Evolutionary conservation across 805 yeast genomes (phyloP).

Genomic region (Priceomyces melissophilus): DNA sequence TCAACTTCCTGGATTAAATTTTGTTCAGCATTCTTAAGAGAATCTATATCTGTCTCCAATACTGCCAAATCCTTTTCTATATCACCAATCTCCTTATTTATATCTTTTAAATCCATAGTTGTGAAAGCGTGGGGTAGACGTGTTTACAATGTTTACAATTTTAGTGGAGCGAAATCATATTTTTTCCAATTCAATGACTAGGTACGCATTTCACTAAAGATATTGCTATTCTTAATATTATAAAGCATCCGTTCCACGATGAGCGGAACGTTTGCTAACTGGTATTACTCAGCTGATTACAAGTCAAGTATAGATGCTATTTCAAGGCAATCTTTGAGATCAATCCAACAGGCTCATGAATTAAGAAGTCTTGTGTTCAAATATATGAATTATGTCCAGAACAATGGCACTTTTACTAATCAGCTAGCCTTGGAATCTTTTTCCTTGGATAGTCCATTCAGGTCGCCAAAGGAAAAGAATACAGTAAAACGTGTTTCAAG

Average conservation of each 20-base stretch:
- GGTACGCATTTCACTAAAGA: not conserved
- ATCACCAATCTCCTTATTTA: conserved; percentile 13
- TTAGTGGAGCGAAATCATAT: not conserved
- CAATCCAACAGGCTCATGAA: conserved; percentile 39
- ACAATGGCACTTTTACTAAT: conserved; percentile 31
- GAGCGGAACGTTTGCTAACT: conserved; percentile 25
- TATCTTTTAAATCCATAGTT: conserved; percentile 5
- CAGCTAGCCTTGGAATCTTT: conserved; percentile 22
- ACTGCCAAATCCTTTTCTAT: conserved; percentile 17
- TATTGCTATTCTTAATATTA: not conserved
- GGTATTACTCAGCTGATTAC: conserved; percentile 43
- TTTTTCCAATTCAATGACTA: not conserved
- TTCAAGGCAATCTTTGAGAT: conserved; percentile 25
- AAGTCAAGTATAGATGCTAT: conserved; percentile 32
- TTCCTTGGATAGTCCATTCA: conserved; percentile 20
- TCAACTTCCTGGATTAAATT: conserved; percentile 9
- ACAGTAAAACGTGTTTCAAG: conserved; percentile 2
- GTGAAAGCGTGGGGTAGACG: no score
- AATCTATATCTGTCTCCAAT: conserved; percentile 15
- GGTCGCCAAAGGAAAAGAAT: conserved; percentile 7
- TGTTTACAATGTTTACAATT: not conserved
- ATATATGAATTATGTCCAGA: conserved; percentile 33
- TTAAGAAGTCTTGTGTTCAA: conserved; percentile 33
- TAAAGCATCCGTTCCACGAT: conserved; percentile 1
- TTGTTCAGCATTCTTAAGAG: conserved; percentile 10